A percentile compares a stretch with the other conserved stretches of the same genome.
These are phyloP conservation scores for Trichoderma virens DNA, from an alignment of 495 filamentous ascomycete genomes.

Conservation along the genomic window DNA sequence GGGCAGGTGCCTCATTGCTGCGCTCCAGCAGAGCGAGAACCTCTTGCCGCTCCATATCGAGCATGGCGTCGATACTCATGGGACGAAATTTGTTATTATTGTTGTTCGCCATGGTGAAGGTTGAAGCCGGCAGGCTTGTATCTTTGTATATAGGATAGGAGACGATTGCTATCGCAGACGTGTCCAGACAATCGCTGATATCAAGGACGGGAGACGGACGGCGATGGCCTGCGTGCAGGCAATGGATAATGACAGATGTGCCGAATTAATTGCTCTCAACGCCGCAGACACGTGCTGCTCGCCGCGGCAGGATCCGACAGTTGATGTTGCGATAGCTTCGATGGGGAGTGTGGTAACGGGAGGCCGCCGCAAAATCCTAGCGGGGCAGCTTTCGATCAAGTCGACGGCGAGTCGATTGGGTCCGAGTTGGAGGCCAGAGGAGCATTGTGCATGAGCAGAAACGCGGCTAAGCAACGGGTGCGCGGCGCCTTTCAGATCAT, in stretches of 20 bases:
- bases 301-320: not conserved
- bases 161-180: not conserved
- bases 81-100: constrained; percentile 13
- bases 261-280: not conserved
- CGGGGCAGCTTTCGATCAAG: constrained; percentile 6
- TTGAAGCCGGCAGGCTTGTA: not conserved
- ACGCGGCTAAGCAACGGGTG: not conserved
- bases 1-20: constrained; percentile 25
- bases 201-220: not conserved
- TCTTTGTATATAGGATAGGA: not conserved
- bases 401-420: constrained; percentile 5
- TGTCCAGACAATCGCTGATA: not conserved
- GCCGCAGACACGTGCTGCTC: not conserved
- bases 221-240: not conserved
- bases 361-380: constrained; percentile 1
- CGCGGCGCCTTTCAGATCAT: constrained; percentile 2
- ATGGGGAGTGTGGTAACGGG: not conserved
- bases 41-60: constrained; percentile 67
- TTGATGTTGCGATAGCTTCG: not conserved
- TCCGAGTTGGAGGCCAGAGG: not conserved
- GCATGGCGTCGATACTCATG: constrained; percentile 62
- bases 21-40: constrained; percentile 57
- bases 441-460: constrained; percentile 7
- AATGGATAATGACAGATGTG: not conserved
- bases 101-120: constrained; percentile 3